Evolutionary conservation across 1,284 basidiomycete species (phyloP), one percentile per base, ranked within the genome.

Genomic region (Microbotryum intermedium): DNA sequence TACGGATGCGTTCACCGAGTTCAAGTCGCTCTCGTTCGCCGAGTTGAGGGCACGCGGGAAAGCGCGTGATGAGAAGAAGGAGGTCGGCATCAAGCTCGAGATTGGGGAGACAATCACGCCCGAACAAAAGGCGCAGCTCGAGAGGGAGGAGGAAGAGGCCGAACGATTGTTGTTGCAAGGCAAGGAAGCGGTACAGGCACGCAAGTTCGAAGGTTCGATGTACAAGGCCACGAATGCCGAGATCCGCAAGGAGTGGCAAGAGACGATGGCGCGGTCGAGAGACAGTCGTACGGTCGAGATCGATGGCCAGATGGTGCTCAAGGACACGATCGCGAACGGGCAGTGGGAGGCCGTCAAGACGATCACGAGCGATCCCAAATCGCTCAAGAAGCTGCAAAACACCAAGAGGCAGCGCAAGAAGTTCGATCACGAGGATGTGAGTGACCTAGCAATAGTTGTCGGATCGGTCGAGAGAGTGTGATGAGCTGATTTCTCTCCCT

Each of bases 141-240:
- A 61, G 29, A 26, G 39, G 34, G 64, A 68, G 43, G 79, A 79
- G 7, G 81, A 82, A 63, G 81, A 81, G 59, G 82, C 83, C 64
- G 82, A 84, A 70, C 69, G 69, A n/a, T 69, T 62, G 60, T 69
- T 84, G 25, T 71, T 84, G 26, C 78, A 75, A 25, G 82, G 83
- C 4, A 74, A 82, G 18, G 82, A 81, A 7, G 78, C 79, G 59
- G 83, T 84, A 6, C 78, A 80, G 59, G 79, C 80, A 57, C 75
- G 82, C 34, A 69, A 84, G 25, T 84, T 83, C 59, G 83, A 84
- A 62, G 83, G 83, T 5, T 76, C 76, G 66, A 47, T 81, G 49
- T 69, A 83, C 44, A 59, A 74, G 43, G 76, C 75, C 26, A 46
- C 80, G 63, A 74, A 76, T 50, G 72, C 78, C 11, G 63, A 65